Conservation (phyloP, 1,284 basidiomycete species). For the Naganishia cerealis region DNA sequence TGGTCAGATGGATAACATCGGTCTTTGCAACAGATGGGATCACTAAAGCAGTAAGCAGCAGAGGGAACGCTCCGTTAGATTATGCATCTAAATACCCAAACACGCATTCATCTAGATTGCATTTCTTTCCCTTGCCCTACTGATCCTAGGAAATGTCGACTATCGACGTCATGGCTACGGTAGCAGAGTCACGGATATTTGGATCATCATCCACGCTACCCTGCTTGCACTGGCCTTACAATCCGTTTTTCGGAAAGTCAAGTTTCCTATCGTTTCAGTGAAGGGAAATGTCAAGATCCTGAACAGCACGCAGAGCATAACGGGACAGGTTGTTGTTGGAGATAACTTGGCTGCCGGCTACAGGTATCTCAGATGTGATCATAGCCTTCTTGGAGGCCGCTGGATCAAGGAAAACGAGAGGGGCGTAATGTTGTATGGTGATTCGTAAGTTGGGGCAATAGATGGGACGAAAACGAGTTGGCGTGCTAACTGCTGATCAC, state of each 20-base stretch:
- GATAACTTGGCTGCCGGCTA: slow-evolving; percentile 65
- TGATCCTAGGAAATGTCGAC: neutral
- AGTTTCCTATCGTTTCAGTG: neutral
- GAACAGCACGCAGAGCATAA: slow-evolving; percentile 68
- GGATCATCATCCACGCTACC: neutral
- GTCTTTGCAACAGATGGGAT: neutral
- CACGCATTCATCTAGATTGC: neutral
- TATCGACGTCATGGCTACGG: neutral
- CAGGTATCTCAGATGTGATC: slow-evolving; percentile 79
- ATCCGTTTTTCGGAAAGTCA: neutral
- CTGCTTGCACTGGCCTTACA: neutral
- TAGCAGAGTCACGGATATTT: neutral
- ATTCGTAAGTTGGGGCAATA: slow-evolving; percentile 46
- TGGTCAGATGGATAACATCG: neutral
- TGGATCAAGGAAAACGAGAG: slow-evolving; percentile 63
- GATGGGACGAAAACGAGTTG: too few relatives aligned
- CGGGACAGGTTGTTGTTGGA: slow-evolving; percentile 75
- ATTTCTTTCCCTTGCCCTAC: neutral
- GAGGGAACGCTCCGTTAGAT: neutral
- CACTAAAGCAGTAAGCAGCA: neutral
- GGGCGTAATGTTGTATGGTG: slow-evolving; percentile 58
- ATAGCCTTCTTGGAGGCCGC: slow-evolving; percentile 81
- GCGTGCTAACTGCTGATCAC: slow-evolving; percentile 41
- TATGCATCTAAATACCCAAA: neutral
- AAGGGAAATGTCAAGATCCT: slow-evolving; percentile 61